phyloP scores from a whole-genome alignment of 1,139 yeast species.

The Diutina scorzettiae region DNA sequence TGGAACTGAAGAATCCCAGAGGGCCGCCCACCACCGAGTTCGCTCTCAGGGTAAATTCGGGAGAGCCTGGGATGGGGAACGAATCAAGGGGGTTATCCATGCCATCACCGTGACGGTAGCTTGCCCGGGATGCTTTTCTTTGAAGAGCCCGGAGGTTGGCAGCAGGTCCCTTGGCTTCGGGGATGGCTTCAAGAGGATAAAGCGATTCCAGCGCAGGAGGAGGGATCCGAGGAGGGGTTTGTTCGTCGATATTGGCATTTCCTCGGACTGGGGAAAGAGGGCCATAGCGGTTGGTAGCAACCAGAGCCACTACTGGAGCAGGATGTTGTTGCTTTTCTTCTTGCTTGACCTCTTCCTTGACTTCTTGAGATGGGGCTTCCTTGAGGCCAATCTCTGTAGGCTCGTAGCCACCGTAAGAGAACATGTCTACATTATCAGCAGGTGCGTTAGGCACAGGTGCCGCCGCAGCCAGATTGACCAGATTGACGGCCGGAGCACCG shows the following conservation, averaged over 20 bases:
- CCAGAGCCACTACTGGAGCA: too few relatives aligned
- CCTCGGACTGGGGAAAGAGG: too few relatives aligned
- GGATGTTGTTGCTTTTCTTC: neutral
- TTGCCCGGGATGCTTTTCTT: neutral
- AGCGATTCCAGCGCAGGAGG: too few relatives aligned
- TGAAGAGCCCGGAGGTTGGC: neutral
- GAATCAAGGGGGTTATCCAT: conserved; percentile 21
- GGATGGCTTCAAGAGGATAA: too few relatives aligned
- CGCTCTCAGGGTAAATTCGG: conserved; percentile 34
- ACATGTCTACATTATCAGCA: neutral
- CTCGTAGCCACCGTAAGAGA: neutral
- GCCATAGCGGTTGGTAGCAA: too few relatives aligned
- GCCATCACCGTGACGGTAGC: conserved; percentile 3
- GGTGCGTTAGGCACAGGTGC: neutral
- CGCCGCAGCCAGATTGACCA: neutral
- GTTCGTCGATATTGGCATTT: too few relatives aligned
- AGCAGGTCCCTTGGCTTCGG: neutral
- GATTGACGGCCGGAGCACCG: neutral
- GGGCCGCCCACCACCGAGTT: conserved; percentile 31
- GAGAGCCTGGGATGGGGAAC: conserved; percentile 38
- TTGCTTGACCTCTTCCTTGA: neutral
- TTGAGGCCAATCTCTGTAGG: neutral
- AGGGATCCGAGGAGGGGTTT: too few relatives aligned
- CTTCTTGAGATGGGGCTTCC: too few relatives aligned
- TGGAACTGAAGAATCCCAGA: conserved; percentile 21